Evolutionary conservation across 2,329 filamentous ascomycete genomes (phyloP).

Genomic region (Fusarium setosum): DNA sequence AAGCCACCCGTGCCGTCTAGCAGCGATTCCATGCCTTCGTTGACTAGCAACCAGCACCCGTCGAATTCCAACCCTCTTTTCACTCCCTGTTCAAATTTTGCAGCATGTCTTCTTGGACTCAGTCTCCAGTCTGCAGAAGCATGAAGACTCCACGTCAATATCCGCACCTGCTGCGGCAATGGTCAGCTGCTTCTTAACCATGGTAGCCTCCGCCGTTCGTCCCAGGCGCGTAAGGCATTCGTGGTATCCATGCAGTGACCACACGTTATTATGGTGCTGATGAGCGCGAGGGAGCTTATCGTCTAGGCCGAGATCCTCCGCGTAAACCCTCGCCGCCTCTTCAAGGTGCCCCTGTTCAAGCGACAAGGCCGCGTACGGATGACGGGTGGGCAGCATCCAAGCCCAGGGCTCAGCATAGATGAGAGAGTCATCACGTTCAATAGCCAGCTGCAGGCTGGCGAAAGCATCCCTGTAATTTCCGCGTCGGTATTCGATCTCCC

Average conservation of each 20-base stretch:
- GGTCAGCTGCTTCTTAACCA: constrained; percentile 1
- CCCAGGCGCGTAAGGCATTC: constrained; percentile 60
- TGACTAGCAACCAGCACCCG: no score
- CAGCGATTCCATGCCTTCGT: no score
- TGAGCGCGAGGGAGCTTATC: constrained; percentile 67
- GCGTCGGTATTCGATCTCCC: constrained; percentile 78
- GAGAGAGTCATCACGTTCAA: constrained; percentile 69
- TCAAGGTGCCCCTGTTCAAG: constrained; percentile 70
- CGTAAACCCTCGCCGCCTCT: background rate
- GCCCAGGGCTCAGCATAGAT: constrained; percentile 82
- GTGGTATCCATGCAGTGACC: constrained; percentile 76
- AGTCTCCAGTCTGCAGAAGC: constrained; percentile 4
- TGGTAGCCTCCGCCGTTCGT: background rate
- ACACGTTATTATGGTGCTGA: constrained; percentile 76
- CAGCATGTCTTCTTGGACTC: background rate
- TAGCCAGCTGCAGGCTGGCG: constrained; percentile 64
- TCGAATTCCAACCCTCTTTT: no score
- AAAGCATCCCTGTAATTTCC: constrained; percentile 70
- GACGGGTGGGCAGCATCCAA: constrained; percentile 81
- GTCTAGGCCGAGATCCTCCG: constrained; percentile 38
- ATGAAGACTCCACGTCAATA: constrained; percentile 1
- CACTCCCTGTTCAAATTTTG: no score
- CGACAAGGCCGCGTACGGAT: constrained; percentile 76
- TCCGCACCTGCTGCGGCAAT: background rate
- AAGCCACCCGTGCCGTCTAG: no score